Conservation (phyloP, 73 alveolate species). For the Loxodes magnus region DNA sequence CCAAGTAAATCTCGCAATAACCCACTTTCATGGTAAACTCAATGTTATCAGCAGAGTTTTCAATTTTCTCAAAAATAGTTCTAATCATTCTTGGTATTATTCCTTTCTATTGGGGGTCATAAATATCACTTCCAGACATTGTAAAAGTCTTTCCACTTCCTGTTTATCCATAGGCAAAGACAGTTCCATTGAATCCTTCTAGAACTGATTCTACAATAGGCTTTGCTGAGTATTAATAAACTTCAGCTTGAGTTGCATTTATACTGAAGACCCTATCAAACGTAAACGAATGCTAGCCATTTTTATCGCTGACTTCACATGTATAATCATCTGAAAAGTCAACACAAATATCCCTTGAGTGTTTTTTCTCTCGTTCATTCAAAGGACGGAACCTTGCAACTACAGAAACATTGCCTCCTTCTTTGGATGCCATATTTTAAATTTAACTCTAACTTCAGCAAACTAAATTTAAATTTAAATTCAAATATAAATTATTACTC, state of each 20-base stretch:
- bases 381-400: constrained; percentile 81
- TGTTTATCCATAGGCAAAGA: constrained; percentile 89
- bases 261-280: constrained; percentile 86
- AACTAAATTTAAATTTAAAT: too few species aligned
- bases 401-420: constrained; percentile 38
- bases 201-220: constrained; percentile 64
- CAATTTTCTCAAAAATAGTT: constrained; percentile 58
- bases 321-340: constrained; percentile 40
- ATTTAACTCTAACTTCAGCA: too few species aligned
- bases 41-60: too few species aligned
- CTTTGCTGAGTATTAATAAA: constrained; percentile 70
- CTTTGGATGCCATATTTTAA: too few species aligned
- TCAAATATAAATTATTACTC: too few species aligned
- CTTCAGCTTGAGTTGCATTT: constrained; percentile 64
- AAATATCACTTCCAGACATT: constrained; percentile 74
- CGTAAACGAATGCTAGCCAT: constrained; percentile 45
- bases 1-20: too few species aligned
- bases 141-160: constrained; percentile 90
- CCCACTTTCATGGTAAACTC: too few species aligned
- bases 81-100: constrained; percentile 84
- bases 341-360: constrained; percentile 25
- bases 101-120: constrained; percentile 68
- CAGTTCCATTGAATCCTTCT: constrained; percentile 93
- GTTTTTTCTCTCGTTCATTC: constrained; percentile 43
- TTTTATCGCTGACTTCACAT: constrained; percentile 13